Evolutionary conservation across 1,284 basidiomycete genomes (phyloP).

Genomic region (Cryptococcus sp.): DNA sequence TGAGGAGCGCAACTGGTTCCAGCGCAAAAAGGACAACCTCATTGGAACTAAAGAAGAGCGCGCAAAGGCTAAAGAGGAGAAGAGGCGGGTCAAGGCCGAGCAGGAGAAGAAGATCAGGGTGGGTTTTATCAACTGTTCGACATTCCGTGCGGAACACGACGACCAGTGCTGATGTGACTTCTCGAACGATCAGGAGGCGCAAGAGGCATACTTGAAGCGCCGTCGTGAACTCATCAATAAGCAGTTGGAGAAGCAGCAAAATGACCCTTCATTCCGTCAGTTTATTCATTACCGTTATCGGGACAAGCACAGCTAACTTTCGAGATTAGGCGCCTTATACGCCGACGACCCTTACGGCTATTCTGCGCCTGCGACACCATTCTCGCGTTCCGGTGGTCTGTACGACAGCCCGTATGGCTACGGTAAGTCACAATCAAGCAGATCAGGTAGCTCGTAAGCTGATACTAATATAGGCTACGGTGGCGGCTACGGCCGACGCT

Average conservation of each 20-base stretch:
- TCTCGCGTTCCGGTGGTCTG: constrained; percentile 26
- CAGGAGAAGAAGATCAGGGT: constrained; percentile 25
- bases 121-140: constrained; percentile 5
- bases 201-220: constrained; percentile 34
- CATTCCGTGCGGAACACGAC: not conserved
- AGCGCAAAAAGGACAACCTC: constrained; percentile 45
- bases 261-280: constrained; percentile 35
- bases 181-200: constrained; percentile 21
- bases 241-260: constrained; percentile 18
- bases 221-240: constrained; percentile 38
- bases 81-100: constrained; percentile 24
- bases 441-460: not conserved
- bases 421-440: constrained; percentile 17
- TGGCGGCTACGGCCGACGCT: constrained; percentile 22
- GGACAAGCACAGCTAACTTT: not conserved
- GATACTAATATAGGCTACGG: constrained; percentile 9
- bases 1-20: constrained; percentile 39
- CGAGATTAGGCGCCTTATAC: constrained; percentile 22
- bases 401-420: constrained; percentile 39
- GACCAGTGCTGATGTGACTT: not conserved
- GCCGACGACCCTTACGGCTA: constrained; percentile 35
- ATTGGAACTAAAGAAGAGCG: constrained; percentile 50
- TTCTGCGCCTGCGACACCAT: constrained; percentile 30
- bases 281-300: not conserved
- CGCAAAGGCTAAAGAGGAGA: constrained; percentile 32